Percentiles rank a stretch among this genome's conserved stretches.
phyloP scores from a whole-genome alignment of 768 basidiomycete species.

The Kwoniella pini region DNA sequence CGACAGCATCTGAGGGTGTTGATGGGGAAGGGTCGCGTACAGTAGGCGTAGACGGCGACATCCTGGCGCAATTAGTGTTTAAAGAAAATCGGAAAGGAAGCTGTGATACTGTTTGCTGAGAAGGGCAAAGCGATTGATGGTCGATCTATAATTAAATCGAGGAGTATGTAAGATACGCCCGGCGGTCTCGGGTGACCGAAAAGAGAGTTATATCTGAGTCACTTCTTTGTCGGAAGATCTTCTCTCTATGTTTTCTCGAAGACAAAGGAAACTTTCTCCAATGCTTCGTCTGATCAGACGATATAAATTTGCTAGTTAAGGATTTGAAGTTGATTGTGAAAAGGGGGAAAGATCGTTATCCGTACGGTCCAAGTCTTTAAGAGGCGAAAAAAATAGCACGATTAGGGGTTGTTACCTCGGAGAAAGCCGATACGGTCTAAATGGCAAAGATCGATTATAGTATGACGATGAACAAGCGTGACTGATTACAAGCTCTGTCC shows the following conservation, averaged over 20 bases:
- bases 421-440: background rate
- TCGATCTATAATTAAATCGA: too few species aligned
- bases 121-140: background rate
- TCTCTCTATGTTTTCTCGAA: too few species aligned
- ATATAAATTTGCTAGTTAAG: too few species aligned
- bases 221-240: background rate
- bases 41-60: background rate
- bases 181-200: background rate
- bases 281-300: too few species aligned
- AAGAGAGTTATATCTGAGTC: background rate
- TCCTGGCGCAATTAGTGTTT: background rate
- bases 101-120: background rate
- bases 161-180: background rate
- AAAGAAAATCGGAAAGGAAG: background rate
- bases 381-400: slow-evolving; percentile 3
- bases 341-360: background rate
- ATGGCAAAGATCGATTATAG: background rate
- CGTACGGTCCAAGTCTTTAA: background rate
- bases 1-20: background rate
- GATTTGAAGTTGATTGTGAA: background rate
- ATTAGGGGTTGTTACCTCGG: background rate
- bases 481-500: background rate
- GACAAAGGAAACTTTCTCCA: background rate
- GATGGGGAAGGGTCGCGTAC: background rate
- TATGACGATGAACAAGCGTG: background rate